Percentiles rank a stretch among this genome's conserved stretches.
phyloP scores from a whole-genome alignment of 352 stramenopile species.

The Pythium vanterpoolii region DNA sequence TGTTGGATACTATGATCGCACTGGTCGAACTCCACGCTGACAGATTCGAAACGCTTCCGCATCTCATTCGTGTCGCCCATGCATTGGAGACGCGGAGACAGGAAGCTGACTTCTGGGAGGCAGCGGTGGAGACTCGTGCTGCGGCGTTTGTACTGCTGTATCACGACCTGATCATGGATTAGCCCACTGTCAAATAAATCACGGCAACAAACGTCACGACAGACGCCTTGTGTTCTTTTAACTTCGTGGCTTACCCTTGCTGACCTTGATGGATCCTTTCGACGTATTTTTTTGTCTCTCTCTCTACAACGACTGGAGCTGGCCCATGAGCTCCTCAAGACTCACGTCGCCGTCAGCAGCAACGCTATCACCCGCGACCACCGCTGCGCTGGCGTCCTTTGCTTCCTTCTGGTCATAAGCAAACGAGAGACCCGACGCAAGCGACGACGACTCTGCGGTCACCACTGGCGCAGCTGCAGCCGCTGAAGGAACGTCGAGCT shows the following conservation, averaged over 20 bases:
- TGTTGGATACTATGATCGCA: slow-evolving; percentile 38
- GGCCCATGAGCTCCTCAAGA: slow-evolving; percentile 76
- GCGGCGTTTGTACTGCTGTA: slow-evolving; percentile 44
- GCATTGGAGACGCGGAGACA: slow-evolving; percentile 38
- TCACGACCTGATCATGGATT: slow-evolving; percentile 27
- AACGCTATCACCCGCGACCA: slow-evolving; percentile 22
- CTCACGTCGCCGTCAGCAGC: slow-evolving; percentile 37
- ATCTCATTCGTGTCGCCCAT: slow-evolving; percentile 34
- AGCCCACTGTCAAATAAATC: background rate
- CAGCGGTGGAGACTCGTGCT: slow-evolving; percentile 28
- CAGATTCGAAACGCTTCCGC: slow-evolving; percentile 27
- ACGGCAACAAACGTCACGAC: background rate
- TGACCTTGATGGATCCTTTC: too few species aligned
- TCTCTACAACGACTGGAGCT: slow-evolving; percentile 66
- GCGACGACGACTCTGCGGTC: slow-evolving; percentile 12
- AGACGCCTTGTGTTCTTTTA: background rate
- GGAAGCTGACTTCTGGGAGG: slow-evolving; percentile 28
- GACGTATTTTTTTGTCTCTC: background rate
- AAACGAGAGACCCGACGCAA: slow-evolving; percentile 59
- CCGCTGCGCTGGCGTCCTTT: slow-evolving; percentile 1
- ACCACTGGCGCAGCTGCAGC: slow-evolving; percentile 9
- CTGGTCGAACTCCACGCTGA: slow-evolving; percentile 28
- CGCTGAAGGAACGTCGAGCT: slow-evolving; percentile 6
- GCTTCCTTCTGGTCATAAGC: slow-evolving; percentile 41
- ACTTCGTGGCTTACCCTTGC: too few species aligned